phyloP scores from a whole-genome alignment of 2,329 filamentous ascomycete genomes.

The Ophiostoma ips region DNA sequence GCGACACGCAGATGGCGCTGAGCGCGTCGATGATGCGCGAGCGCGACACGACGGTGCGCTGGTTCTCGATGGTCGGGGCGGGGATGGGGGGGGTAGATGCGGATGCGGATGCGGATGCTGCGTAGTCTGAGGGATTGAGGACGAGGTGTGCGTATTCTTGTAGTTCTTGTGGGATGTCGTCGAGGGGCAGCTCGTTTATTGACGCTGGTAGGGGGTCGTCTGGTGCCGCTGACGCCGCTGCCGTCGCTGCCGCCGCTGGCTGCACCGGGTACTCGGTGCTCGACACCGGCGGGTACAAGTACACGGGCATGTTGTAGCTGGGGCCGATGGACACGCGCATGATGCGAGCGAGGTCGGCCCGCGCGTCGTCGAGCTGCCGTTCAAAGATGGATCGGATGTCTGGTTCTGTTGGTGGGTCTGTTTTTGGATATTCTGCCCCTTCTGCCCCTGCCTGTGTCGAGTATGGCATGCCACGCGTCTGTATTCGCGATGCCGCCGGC shows the following conservation, averaged over 20 bases:
- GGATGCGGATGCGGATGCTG: no score
- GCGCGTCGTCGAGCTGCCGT: slow-evolving; percentile 40
- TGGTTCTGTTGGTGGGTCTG: background rate
- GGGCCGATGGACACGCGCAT: slow-evolving; percentile 4
- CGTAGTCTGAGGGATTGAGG: no score
- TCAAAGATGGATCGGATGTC: slow-evolving; percentile 44
- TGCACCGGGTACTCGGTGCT: no score
- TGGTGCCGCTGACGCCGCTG: no score
- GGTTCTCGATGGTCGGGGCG: slow-evolving; percentile 5
- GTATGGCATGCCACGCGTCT: background rate
- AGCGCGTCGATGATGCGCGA: slow-evolving; percentile 7
- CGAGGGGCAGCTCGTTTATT: background rate
- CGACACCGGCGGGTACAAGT: background rate
- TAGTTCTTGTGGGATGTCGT: background rate
- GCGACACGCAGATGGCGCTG: slow-evolving; percentile 9
- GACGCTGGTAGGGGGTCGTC: background rate
- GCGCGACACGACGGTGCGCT: slow-evolving; percentile 2
- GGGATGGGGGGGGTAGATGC: no score
- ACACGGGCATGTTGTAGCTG: background rate
- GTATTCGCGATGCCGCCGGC: background rate
- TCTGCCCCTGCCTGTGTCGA: background rate
- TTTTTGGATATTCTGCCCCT: background rate
- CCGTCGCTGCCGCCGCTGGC: no score
- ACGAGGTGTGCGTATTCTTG: background rate
- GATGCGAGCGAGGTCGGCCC: slow-evolving; percentile 14